Percentiles rank a stretch among this genome's conserved stretches.
Evolutionary conservation across 495 filamentous ascomycete species (phyloP).

Genomic region (Podospora conica): DNA sequence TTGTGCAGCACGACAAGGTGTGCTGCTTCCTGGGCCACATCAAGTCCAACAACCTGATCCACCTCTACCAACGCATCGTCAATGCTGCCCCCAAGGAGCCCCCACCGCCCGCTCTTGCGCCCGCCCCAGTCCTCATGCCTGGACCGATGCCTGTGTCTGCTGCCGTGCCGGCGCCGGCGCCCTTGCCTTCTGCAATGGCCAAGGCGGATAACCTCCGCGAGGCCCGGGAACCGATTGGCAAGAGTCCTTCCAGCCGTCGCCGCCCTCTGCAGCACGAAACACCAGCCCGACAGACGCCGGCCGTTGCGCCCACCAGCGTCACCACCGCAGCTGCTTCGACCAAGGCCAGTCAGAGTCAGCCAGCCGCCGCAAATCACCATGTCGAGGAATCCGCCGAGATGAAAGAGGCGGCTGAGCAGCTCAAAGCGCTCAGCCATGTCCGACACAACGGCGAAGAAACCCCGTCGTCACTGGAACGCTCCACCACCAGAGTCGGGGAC

Average conservation of each 20-base stretch:
- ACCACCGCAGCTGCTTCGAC: conserved; percentile 1
- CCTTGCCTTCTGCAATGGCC: background rate
- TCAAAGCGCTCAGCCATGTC: conserved; percentile 53
- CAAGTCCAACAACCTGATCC: conserved; percentile 52
- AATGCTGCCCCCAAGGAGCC: conserved; percentile 32
- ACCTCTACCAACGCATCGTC: conserved; percentile 48
- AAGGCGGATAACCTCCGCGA: background rate
- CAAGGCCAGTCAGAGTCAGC: conserved; percentile 12
- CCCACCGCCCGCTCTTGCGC: conserved; percentile 19
- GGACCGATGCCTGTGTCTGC: background rate
- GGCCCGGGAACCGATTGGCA: background rate
- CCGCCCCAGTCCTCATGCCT: background rate
- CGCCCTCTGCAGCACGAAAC: conserved; percentile 29
- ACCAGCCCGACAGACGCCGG: conserved; percentile 7
- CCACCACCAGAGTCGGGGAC: conserved; percentile 26
- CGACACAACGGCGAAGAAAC: conserved; percentile 42
- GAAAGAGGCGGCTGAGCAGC: conserved; percentile 53
- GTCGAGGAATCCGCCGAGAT: conserved; percentile 53
- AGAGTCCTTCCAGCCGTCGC: conserved; percentile 9
- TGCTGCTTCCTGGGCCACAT: conserved; percentile 52
- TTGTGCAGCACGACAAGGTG: conserved; percentile 51
- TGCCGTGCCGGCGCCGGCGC: background rate
- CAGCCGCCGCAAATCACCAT: conserved; percentile 27
- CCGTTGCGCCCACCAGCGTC: background rate
- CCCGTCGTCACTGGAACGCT: conserved; percentile 19